phyloP scores from a whole-genome alignment of 1,284 basidiomycete species.

The Polyporus tsugae region DNA sequence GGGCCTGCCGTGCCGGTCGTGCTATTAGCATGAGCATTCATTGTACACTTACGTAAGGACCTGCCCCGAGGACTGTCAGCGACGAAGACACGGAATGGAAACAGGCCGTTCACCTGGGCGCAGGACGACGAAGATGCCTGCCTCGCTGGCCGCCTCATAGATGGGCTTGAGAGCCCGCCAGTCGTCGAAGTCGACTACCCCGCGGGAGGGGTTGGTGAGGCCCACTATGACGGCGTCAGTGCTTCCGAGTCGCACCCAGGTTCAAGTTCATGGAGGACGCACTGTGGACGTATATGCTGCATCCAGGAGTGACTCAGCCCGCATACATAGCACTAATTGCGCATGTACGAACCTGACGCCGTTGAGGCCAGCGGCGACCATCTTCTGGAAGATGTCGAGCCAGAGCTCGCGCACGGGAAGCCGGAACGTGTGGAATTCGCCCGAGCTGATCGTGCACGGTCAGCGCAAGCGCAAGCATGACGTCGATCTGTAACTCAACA shows the following conservation, averaged over 20 bases:
- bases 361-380: conserved; percentile 83
- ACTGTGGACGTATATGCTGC: conserved; percentile 75
- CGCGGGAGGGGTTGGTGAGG: conserved; percentile 75
- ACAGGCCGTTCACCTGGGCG: conserved; percentile 46
- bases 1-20: not conserved
- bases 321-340: not conserved
- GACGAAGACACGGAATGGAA: not conserved
- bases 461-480: not conserved
- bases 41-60: conserved; percentile 22
- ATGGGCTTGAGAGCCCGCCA: conserved; percentile 76
- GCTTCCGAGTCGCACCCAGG: not conserved
- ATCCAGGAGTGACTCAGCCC: not conserved
- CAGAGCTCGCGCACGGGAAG: conserved; percentile 83
- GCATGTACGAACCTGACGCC: conserved; percentile 50
- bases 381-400: conserved; percentile 85
- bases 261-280: not conserved
- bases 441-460: conserved; percentile 48
- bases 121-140: conserved; percentile 56
- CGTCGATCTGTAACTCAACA: conserved; percentile 3
- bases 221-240: conserved; percentile 48
- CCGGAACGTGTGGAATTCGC: conserved; percentile 87
- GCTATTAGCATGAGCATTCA: no score
- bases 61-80: conserved; percentile 4
- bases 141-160: conserved; percentile 51
- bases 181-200: conserved; percentile 74